Evolutionary conservation across 306 rosid genomes (phyloP), one percentile per base, ranked within the genome.

Genomic region (Cucurbita ficifolia): DNA sequence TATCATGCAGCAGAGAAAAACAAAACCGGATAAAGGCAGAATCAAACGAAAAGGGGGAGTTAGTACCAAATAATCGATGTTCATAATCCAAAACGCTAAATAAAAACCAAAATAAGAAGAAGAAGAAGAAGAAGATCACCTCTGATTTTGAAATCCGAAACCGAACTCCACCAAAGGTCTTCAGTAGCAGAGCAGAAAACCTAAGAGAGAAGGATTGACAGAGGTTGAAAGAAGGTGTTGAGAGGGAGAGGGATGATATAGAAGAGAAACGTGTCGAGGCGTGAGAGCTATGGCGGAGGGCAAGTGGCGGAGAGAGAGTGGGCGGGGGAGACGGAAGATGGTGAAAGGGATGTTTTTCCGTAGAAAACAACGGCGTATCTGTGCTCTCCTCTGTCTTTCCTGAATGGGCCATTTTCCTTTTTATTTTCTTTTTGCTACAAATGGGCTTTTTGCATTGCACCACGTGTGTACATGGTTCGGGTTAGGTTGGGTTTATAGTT

Each of bases 221-320:
- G 33, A 45, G 45, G 5, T 39, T 62, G 24, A 39, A 62, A 4
- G 22, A 17, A 40, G 49, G 70, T 39, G 8, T 63, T 46, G 46
- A 38, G 69, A 64, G 71, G 43, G n/a, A 65, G 67, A 54, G 59
- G 57, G 8, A 18, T n/a, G 39, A 19, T 59, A 59, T 33, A 59
- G 18, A 64, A 21, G 72, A 19, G 54, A 68, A 68, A 68, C 73
- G 73, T 68, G 73, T 68, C 73, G 55, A 45, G 55, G 71, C 11
- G n/a, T 18, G 55, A 68, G 73, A 68, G 73, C 55, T 42, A 64
- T 64, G 71, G 71, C 71, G 71, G 42, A 68, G 18, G 22, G 46
- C 73, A 68, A 43, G 73, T 68, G 73, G 73, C 73, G 24, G 71
- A 64, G 71, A 64, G 52, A 64, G 51, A 64, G 71, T 42, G 71